These are phyloP conservation scores for Stephania cephalantha DNA, from an alignment of 164 flowering plant species.

Conservation along the genomic window DNA sequence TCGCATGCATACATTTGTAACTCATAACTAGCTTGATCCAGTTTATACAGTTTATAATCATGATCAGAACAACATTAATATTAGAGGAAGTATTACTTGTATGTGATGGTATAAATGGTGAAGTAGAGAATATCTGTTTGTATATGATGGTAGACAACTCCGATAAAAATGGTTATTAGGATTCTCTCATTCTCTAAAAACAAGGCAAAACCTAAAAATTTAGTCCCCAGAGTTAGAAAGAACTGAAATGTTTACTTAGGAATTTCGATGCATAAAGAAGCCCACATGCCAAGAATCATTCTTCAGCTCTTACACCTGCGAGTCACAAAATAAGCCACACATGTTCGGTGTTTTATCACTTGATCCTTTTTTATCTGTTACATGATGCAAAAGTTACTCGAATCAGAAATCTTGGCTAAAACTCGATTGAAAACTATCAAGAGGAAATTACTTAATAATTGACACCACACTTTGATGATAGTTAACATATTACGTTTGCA, in stretches of 20 bases:
- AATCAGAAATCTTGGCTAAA: neutral
- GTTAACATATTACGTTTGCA: too few relatives aligned
- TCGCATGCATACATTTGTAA: too few relatives aligned
- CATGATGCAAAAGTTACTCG: constrained; percentile 2
- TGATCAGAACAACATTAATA: too few relatives aligned
- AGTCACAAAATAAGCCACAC: constrained; percentile 56
- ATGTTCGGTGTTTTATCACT: constrained; percentile 40
- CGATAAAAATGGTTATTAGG: too few relatives aligned
- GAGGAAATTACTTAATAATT: too few relatives aligned
- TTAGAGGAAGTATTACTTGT: too few relatives aligned
- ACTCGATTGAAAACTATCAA: neutral
- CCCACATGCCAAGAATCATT: constrained; percentile 20
- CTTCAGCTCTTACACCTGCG: constrained; percentile 9
- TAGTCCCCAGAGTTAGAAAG: neutral
- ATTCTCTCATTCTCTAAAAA: neutral
- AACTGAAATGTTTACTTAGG: neutral
- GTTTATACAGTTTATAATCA: too few relatives aligned
- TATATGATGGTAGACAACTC: too few relatives aligned
- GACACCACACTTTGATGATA: too few relatives aligned
- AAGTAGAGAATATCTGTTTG: too few relatives aligned
- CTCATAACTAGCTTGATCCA: too few relatives aligned
- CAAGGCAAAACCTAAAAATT: neutral
- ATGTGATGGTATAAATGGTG: too few relatives aligned
- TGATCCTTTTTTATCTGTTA: constrained; percentile 50
- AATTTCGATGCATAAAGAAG: neutral